Evolutionary conservation across 768 basidiomycete genomes (phyloP).

Genomic region (Suillus plorans): DNA sequence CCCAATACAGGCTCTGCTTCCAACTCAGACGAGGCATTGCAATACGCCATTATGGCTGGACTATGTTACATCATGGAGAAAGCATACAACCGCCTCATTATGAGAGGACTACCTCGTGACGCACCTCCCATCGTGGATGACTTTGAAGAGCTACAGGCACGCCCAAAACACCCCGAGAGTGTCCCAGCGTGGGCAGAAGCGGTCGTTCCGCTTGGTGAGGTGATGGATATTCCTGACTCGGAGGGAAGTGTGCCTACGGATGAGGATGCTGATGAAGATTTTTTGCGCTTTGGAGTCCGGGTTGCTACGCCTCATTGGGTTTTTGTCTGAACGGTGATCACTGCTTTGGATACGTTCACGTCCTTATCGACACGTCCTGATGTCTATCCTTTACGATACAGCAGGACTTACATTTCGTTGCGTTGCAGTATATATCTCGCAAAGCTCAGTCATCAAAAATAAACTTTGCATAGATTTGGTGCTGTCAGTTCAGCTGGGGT

Average conservation of each 20-base stretch:
- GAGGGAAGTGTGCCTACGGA: conserved; percentile 10
- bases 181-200: conserved; percentile 28
- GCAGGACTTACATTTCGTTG: no score
- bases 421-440: no score
- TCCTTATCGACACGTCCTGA: no score
- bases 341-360: background rate
- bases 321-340: background rate
- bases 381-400: no score
- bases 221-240: conserved; percentile 20
- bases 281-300: background rate
- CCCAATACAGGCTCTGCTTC: background rate
- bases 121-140: conserved; percentile 28
- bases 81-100: conserved; percentile 30
- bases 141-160: conserved; percentile 28
- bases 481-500: no score
- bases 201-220: conserved; percentile 15
- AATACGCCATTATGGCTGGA: conserved; percentile 28
- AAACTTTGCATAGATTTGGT: no score
- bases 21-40: conserved; percentile 19
- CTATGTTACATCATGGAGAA: conserved; percentile 28
- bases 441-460: no score
- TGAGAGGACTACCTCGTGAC: conserved; percentile 31
- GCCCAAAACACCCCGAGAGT: conserved; percentile 29
- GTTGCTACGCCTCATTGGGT: background rate
- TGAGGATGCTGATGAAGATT: conserved; percentile 6